Percentiles rank a stretch among this genome's conserved stretches.
Conservation (phyloP, 1,284 basidiomycete species). For the Lentinula novae-zelandiae region DNA sequence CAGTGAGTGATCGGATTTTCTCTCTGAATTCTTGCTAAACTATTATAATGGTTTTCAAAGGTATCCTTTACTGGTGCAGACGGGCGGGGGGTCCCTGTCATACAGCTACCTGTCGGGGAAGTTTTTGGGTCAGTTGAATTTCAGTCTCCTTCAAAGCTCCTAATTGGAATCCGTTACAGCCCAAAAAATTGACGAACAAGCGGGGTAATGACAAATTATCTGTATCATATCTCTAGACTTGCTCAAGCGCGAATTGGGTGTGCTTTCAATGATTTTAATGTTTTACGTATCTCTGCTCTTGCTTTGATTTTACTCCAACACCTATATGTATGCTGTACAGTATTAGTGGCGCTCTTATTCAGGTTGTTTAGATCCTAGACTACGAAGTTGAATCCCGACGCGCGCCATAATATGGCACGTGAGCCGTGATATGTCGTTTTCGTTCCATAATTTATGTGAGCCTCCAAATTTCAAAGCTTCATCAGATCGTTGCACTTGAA, state of each 20-base stretch:
- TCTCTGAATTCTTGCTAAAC: background rate
- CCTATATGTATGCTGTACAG: background rate
- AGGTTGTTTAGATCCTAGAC: too few relatives aligned
- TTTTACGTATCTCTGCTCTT: background rate
- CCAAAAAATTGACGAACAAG: background rate
- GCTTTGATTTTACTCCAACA: background rate
- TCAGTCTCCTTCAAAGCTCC: background rate
- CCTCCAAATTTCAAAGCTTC: background rate
- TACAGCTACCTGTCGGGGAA: constrained; percentile 19
- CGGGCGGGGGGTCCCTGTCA: constrained; percentile 24
- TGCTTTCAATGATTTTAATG: background rate
- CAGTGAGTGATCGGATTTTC: constrained; percentile 28
- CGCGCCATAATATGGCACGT: background rate
- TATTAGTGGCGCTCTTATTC: background rate
- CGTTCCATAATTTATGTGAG: background rate
- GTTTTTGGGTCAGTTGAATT: constrained; percentile 19
- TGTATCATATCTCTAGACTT: background rate
- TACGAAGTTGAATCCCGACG: background rate
- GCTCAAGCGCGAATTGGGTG: too few relatives aligned
- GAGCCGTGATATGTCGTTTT: background rate
- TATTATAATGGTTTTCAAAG: background rate
- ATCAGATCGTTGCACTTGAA: background rate
- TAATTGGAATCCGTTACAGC: background rate
- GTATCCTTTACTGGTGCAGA: constrained; percentile 25
- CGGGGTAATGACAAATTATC: background rate